A percentile compares a stretch with the other conserved stretches of the same genome.
These are phyloP conservation scores for Pistacia vera DNA, from an alignment of 345 rosid genomes.

Conservation along the genomic window DNA sequence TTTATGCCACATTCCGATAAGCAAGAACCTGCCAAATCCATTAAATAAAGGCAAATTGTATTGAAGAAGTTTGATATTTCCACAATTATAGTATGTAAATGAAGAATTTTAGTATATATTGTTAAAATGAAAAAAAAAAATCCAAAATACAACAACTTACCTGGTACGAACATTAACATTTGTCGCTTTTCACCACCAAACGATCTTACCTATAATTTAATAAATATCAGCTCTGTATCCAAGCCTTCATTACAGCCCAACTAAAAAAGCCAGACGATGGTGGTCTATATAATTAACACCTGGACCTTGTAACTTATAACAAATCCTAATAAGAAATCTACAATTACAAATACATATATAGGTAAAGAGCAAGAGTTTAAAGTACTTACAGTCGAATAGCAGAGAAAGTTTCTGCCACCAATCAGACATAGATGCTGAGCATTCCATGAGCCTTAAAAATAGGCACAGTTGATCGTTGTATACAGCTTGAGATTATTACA, in stretches of 20 bases:
- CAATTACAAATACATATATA: not conserved
- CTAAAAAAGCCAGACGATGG: slow-evolving; percentile 4
- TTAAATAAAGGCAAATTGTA: slow-evolving; percentile 22
- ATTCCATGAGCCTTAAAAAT: slow-evolving; percentile 84
- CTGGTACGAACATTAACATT: slow-evolving; percentile 81
- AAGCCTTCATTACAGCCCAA: slow-evolving; percentile 7
- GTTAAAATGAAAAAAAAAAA: not conserved
- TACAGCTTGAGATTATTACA: slow-evolving; percentile 51
- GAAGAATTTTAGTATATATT: not conserved
- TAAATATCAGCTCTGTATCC: slow-evolving; percentile 18
- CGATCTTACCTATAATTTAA: slow-evolving; percentile 74
- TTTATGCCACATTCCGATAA: slow-evolving; percentile 78
- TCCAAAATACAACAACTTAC: slow-evolving; percentile 39
- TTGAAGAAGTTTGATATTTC: slow-evolving; percentile 11
- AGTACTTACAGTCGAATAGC: slow-evolving; percentile 90
- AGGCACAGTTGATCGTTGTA: slow-evolving; percentile 87
- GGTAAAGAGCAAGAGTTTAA: slow-evolving; percentile 13
- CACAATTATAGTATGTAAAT: not conserved
- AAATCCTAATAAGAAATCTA: not conserved
- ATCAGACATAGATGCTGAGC: slow-evolving; percentile 94
- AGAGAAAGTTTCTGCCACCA: slow-evolving; percentile 91
- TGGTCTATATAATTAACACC: not conserved
- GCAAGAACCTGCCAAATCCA: slow-evolving; percentile 73
- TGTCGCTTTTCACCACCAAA: slow-evolving; percentile 95
- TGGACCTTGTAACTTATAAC: not conserved